These are phyloP conservation scores for Daedaleopsis nitida DNA, from an alignment of 768 basidiomycete genomes.

Conservation along the genomic window DNA sequence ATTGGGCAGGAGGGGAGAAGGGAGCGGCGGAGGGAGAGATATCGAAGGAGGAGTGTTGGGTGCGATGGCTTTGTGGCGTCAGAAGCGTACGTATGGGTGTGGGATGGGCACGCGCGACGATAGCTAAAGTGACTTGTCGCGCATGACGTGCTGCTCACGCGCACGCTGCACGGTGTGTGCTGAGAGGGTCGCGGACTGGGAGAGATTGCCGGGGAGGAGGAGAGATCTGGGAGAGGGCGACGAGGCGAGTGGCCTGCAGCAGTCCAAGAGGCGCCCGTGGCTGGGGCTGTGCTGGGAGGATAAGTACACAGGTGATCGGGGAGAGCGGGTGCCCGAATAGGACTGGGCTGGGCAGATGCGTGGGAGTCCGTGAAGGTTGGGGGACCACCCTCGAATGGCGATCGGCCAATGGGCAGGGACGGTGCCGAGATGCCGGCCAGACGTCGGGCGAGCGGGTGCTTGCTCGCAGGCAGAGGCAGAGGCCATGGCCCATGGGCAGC, in stretches of 20 bases:
- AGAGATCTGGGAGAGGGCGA: not conserved
- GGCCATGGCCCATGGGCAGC: too few relatives aligned
- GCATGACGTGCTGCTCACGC: not conserved
- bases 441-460: not conserved
- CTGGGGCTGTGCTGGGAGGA: conserved; percentile 20
- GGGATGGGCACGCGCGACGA: not conserved
- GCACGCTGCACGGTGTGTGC: not conserved
- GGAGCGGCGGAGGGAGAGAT: conserved; percentile 10
- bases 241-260: not conserved
- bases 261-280: not conserved
- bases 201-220: not conserved
- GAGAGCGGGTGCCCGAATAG: conserved; percentile 13
- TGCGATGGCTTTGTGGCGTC: conserved; percentile 22
- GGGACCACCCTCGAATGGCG: conserved; percentile 23
- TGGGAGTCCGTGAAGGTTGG: conserved; percentile 21
- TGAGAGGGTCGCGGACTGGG: not conserved
- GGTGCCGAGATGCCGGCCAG: conserved; percentile 16
- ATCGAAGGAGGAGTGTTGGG: not conserved
- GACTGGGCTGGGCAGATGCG: conserved; percentile 19
- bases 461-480: conserved; percentile 2
- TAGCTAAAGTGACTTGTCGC: not conserved
- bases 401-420: conserved; percentile 17
- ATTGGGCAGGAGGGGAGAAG: not conserved
- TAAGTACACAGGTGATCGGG: conserved; percentile 24
- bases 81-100: conserved; percentile 10